Conservation (phyloP, 2,329 filamentous ascomycete genomes). For the Fusarium albosuccineum region DNA sequence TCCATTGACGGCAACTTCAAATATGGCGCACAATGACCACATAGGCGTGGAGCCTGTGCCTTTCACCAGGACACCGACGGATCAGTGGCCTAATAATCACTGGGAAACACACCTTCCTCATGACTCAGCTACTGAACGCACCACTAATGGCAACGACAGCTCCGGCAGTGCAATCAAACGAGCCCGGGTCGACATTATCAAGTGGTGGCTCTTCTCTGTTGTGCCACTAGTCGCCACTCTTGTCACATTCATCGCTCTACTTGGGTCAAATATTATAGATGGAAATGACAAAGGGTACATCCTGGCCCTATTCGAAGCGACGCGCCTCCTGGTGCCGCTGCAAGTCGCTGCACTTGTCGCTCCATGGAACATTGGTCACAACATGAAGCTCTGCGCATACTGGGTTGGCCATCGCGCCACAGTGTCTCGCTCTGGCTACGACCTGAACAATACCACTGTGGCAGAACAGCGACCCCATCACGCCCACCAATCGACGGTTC, state of each 20-base stretch:
- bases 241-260: neutral
- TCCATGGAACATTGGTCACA: constrained; percentile 1
- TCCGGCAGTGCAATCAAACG: neutral
- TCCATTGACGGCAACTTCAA: no score
- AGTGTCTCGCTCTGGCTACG: neutral
- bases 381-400: neutral
- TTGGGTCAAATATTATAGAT: neutral
- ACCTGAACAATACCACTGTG: no score
- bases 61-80: no score
- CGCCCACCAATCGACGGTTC: neutral
- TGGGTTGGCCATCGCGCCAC: neutral
- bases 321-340: neutral
- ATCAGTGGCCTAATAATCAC: no score
- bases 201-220: neutral
- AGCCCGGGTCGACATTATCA: neutral
- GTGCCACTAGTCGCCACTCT: neutral
- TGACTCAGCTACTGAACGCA: no score
- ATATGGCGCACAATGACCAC: no score
- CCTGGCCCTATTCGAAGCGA: neutral
- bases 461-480: no score
- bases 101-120: no score
- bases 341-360: neutral
- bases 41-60: no score
- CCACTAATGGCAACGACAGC: neutral
- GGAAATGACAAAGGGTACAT: neutral